Conservation (phyloP, 148 eudicot genomes). For the Hydrangea macrophylla region DNA sequence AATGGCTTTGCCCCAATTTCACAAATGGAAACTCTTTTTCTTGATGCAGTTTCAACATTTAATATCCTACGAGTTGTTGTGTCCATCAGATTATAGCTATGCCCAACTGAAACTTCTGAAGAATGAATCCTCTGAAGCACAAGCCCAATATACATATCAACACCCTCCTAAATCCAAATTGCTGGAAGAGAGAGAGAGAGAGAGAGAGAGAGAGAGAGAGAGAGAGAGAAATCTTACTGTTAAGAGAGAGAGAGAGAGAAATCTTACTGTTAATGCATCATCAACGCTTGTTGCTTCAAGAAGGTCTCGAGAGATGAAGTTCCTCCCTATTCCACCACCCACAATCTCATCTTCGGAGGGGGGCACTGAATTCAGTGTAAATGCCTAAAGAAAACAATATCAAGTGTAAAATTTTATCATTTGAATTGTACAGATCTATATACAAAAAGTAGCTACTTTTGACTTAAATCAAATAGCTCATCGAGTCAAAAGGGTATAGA, state of each 20-base stretch:
- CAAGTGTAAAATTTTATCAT: constrained; percentile 1
- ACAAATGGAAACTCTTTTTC: constrained; percentile 49
- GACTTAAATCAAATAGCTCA: not conserved
- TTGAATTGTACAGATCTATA: not conserved
- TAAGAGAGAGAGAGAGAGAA: not conserved
- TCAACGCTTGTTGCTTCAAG: constrained; percentile 71
- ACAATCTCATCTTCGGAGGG: constrained; percentile 61
- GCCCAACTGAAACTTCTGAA: constrained; percentile 76
- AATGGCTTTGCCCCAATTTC: constrained; percentile 49
- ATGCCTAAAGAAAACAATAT: constrained; percentile 46
- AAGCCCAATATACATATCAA: constrained; percentile 3
- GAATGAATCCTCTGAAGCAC: constrained; percentile 61
- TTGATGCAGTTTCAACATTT: constrained; percentile 84
- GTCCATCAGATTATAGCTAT: constrained; percentile 83
- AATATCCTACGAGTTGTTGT: constrained; percentile 48
- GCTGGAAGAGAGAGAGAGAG: not conserved
- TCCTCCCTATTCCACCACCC: constrained; percentile 70
- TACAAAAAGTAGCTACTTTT: not conserved
- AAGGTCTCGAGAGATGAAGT: constrained; percentile 78
- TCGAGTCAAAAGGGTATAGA: not conserved
- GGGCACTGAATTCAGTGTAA: constrained; percentile 87
- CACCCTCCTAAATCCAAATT: not conserved
- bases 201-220: not conserved
- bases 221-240: not conserved
- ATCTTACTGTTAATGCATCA: constrained; percentile 59